Evolutionary conservation across 83 land plant species (phyloP), one percentile per base, ranked within the genome.

Genomic region (Picea engelmannii): DNA sequence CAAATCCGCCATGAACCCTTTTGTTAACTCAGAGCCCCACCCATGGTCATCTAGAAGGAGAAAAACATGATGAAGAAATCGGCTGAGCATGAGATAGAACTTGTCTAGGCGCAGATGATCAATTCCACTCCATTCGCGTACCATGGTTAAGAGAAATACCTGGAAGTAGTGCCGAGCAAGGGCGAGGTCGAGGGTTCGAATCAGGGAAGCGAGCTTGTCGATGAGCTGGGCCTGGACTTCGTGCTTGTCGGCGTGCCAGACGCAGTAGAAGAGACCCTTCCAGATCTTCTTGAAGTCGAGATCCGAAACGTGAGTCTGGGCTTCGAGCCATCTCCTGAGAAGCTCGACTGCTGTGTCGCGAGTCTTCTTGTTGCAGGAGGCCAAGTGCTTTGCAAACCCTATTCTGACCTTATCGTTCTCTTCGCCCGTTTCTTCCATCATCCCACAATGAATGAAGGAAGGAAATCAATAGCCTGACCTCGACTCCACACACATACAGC

Each of bases 191-290:
- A 89, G 88, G 58, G 81, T 23, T 18, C 61, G 62, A 49, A 93
- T 74, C 17, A 93, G 80, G 25, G 92, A 86, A n/a, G 96, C 81
- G 35, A 97, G 87, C 58, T 84, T 82, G 12, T 87, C 83, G 81
- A 82, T 87, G 44, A 97, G 90, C n/a, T 88, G 85, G 21, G 86
- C 83, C 80, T 95, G 98, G 20, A 81, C 82, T 23, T 89, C 82
- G 27, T 81, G 87, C 87, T 97, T 97, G 87, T 97, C 99, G 66
- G 94, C 79, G 85, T 97, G 99, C 99, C 98, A 97, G 20, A 91
- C 82, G 84, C 93, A 95, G 84, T 95, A 97, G 87, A 97, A 95
- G 80, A 97, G 93, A 27, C 96, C 98, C 77, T 93, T 95, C 99
- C 98, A 97, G 84, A 97, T 87, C 88, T 88, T 93, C 80, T 84